phyloP scores from a whole-genome alignment of 768 basidiomycete species.

The Mycena alexandri region DNA sequence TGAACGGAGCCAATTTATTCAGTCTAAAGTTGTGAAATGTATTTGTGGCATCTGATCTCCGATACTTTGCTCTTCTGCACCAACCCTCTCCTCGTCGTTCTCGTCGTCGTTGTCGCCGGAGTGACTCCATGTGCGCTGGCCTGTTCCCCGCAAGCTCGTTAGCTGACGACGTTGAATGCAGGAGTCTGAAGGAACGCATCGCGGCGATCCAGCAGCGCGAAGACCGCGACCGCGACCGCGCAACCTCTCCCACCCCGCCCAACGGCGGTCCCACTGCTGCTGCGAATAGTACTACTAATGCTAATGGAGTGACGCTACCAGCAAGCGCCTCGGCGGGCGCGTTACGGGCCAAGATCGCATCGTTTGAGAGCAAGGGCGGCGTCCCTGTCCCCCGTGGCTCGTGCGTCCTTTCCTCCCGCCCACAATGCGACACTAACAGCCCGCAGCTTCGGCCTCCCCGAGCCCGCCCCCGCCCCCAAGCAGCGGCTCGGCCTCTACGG shows the following conservation, averaged over 20 bases:
- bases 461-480: constrained; percentile 64
- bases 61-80: no score
- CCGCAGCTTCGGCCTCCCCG: constrained; percentile 60
- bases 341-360: constrained; percentile 77
- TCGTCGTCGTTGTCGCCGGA: no score
- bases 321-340: constrained; percentile 46
- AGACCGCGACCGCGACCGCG: constrained; percentile 39
- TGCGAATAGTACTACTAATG: no score
- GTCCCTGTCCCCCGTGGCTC: constrained; percentile 77
- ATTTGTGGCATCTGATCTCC: no score
- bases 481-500: constrained; percentile 80
- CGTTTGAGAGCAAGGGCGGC: constrained; percentile 84
- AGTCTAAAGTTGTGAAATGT: no score
- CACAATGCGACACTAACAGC: neutral
- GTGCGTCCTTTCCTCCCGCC: constrained; percentile 10
- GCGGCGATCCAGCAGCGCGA: constrained; percentile 82
- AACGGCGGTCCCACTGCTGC: no score
- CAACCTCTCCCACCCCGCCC: constrained; percentile 38
- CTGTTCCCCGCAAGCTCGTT: no score
- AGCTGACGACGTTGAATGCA: neutral
- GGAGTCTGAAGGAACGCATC: constrained; percentile 85
- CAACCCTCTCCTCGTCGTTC: no score
- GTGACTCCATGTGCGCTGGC: no score
- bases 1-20: no score
- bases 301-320: constrained; percentile 45